Conservation (phyloP, 2,329 filamentous ascomycete genomes). For the Fusarium sp. region DNA sequence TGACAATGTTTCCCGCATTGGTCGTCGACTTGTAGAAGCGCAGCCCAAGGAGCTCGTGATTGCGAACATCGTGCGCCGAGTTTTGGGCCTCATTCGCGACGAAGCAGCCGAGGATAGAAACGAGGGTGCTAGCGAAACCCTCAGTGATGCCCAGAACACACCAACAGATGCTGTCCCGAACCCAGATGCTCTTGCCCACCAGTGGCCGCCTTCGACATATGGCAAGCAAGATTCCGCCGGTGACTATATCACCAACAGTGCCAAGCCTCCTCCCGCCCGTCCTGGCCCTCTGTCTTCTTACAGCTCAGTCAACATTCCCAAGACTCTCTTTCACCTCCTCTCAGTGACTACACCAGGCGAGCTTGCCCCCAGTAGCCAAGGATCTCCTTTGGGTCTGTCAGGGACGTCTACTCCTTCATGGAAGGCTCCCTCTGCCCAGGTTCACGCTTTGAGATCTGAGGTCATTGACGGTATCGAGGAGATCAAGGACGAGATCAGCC, state of each 20-base stretch:
- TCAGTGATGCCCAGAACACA: constrained; percentile 60
- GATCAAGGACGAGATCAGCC: constrained; percentile 93
- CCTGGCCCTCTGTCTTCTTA: constrained; percentile 73
- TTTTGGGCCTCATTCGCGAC: constrained; percentile 90
- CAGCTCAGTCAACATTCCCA: constrained; percentile 74
- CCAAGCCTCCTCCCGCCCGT: constrained; percentile 57
- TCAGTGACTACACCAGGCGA: constrained; percentile 74
- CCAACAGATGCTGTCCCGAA: constrained; percentile 57
- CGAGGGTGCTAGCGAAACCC: constrained; percentile 71
- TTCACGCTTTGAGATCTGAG: constrained; percentile 85
- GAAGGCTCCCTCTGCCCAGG: constrained; percentile 58
- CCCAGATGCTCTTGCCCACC: constrained; percentile 44
- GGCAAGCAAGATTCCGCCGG: constrained; percentile 54
- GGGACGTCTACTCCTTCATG: constrained; percentile 65
- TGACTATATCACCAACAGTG: constrained; percentile 48
- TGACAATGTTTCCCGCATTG: constrained; percentile 82
- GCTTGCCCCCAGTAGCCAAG: constrained; percentile 51
- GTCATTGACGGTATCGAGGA: constrained; percentile 95
- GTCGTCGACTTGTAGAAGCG: constrained; percentile 81
- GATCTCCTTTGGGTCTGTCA: constrained; percentile 63
- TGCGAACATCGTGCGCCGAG: constrained; percentile 92
- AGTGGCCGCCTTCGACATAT: constrained; percentile 51
- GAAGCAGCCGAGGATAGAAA: constrained; percentile 87
- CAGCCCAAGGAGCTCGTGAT: constrained; percentile 93
- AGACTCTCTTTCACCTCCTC: constrained; percentile 90